Evolutionary conservation across 2,329 filamentous ascomycete species (phyloP).

Genomic region (Cercospora beticola): DNA sequence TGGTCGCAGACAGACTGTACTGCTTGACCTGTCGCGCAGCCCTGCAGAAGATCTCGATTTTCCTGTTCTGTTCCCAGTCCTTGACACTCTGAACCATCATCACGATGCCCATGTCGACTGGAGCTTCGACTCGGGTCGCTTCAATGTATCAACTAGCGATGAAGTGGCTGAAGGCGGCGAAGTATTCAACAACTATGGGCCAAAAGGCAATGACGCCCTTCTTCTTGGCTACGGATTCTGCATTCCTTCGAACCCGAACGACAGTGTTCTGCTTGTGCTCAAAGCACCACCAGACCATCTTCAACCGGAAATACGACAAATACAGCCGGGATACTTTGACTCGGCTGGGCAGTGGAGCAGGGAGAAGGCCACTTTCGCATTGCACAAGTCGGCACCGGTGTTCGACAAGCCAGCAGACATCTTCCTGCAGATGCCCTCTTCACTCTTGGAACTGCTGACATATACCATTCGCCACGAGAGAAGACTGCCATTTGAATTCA

Average conservation of each 20-base stretch:
- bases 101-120: slow-evolving; percentile 50
- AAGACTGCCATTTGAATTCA: slow-evolving; percentile 33
- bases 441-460: slow-evolving; percentile 38
- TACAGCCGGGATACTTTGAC: slow-evolving; percentile 40
- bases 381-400: slow-evolving; percentile 25
- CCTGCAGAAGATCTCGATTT: slow-evolving; percentile 40
- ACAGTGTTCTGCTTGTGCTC: slow-evolving; percentile 47
- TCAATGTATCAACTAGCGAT: slow-evolving; percentile 43
- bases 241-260: slow-evolving; percentile 48
- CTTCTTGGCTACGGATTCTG: slow-evolving; percentile 56
- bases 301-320: slow-evolving; percentile 33
- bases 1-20: slow-evolving; percentile 35
- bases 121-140: slow-evolving; percentile 43
- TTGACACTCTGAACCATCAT: slow-evolving; percentile 53
- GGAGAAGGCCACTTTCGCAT: slow-evolving; percentile 41
- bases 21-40: slow-evolving; percentile 37
- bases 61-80: slow-evolving; percentile 50
- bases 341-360: slow-evolving; percentile 35
- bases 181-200: slow-evolving; percentile 55
- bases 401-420: slow-evolving; percentile 19
- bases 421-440: slow-evolving; percentile 34
- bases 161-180: slow-evolving; percentile 41
- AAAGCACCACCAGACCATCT: slow-evolving; percentile 41
- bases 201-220: slow-evolving; percentile 55
- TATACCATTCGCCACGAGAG: slow-evolving; percentile 39